Conservation (phyloP, 192 early-diverging fungal genomes). For the Cladochytrium replicatum region DNA sequence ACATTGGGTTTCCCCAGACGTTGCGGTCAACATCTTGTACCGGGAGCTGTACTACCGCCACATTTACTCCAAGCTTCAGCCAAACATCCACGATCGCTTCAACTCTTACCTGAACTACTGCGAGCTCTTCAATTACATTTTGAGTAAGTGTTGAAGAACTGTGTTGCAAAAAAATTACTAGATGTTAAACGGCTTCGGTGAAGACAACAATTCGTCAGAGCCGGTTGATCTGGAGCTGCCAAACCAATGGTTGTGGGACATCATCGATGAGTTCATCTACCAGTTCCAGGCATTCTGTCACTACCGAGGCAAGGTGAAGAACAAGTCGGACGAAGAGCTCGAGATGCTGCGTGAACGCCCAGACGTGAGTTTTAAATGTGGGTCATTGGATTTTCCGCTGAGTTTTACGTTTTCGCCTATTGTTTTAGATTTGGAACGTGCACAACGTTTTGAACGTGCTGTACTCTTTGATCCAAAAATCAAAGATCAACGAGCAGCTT, state of each 20-base stretch:
- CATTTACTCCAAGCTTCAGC: constrained; percentile 85
- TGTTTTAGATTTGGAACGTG: constrained; percentile 83
- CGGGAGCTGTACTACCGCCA: constrained; percentile 95
- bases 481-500: constrained; percentile 87
- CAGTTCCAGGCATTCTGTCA: constrained; percentile 98
- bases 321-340: constrained; percentile 71
- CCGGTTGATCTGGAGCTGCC: constrained; percentile 88
- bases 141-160: too few species aligned
- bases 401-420: too few species aligned
- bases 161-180: too few species aligned
- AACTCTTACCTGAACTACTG: constrained; percentile 94
- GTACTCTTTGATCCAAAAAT: constrained; percentile 93
- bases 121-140: constrained; percentile 91
- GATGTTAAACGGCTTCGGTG: too few species aligned
- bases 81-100: constrained; percentile 81
- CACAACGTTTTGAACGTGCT: constrained; percentile 93
- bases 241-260: constrained; percentile 98
- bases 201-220: too few species aligned
- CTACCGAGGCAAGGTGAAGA: constrained; percentile 78
- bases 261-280: constrained; percentile 98
- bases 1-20: too few species aligned
- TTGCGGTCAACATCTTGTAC: constrained; percentile 86
- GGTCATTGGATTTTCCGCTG: too few species aligned
- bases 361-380: constrained; percentile 33
- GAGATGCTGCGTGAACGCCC: constrained; percentile 72